These are phyloP conservation scores for Exophiala phaeomuriformis DNA, from an alignment of 2,329 filamentous ascomycete species.

Conservation along the genomic window DNA sequence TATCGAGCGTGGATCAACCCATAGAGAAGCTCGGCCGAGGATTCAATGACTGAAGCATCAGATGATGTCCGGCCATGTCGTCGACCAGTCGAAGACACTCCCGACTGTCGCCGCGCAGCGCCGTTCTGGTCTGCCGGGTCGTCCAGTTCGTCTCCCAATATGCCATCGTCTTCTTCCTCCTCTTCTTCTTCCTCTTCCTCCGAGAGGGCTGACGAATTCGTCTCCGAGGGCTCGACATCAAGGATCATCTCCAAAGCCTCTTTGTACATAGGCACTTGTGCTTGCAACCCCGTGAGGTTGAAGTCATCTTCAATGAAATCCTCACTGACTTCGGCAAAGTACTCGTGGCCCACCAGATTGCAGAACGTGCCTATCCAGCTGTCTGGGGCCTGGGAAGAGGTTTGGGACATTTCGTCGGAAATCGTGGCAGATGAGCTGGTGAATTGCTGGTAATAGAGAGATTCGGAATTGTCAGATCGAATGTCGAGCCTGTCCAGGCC, in stretches of 20 bases:
- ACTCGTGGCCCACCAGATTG: constrained; percentile 90
- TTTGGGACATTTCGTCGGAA: constrained; percentile 43
- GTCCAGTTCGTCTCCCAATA: constrained; percentile 56
- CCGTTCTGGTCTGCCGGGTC: constrained; percentile 25
- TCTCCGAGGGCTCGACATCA: constrained; percentile 90
- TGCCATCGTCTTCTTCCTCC: constrained; percentile 60
- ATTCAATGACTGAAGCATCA: constrained; percentile 92
- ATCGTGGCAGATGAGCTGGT: constrained; percentile 24
- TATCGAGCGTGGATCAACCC: constrained; percentile 97
- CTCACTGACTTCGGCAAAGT: constrained; percentile 97
- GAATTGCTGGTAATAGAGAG: constrained; percentile 23
- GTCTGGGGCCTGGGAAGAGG: constrained; percentile 58
- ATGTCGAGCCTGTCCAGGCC: constrained; percentile 44
- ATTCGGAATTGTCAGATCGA: constrained; percentile 19
- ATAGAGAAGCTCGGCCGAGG: constrained; percentile 95
- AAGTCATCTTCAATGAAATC: constrained; percentile 99
- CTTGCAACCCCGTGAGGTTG: constrained; percentile 91
- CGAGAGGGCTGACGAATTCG: constrained; percentile 24
- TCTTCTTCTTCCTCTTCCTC: constrained; percentile 61
- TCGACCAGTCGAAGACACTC: constrained; percentile 40
- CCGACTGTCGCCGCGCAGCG: constrained; percentile 54
- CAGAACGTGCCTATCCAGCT: constrained; percentile 99
- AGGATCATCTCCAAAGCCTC: constrained; percentile 99
- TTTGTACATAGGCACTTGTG: constrained; percentile 97
- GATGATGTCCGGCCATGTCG: constrained; percentile 81